Conservation (phyloP, 176 grass and related monocot species). For the Saccharum spontaneum region DNA sequence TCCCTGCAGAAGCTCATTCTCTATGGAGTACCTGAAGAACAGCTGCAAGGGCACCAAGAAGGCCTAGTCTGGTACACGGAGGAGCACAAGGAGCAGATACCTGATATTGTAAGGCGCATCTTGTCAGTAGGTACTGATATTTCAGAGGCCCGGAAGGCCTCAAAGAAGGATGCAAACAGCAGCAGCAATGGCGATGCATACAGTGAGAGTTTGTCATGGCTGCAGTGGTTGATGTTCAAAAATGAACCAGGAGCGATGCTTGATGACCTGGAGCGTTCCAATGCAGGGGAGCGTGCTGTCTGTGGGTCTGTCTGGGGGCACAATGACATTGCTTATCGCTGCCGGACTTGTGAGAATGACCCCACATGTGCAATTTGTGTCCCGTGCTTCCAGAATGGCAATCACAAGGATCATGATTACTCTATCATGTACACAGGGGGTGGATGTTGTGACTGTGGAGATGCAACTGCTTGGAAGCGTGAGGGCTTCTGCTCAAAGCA, state of each 20-base stretch:
- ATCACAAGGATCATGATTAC: slow-evolving; percentile 94
- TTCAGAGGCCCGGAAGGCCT: slow-evolving; percentile 17
- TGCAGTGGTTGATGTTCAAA: slow-evolving; percentile 91
- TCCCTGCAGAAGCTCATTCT: slow-evolving; percentile 70
- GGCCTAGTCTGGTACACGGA: slow-evolving; percentile 44
- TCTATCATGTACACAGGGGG: slow-evolving; percentile 92
- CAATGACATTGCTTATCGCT: slow-evolving; percentile 87
- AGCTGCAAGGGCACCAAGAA: slow-evolving; percentile 46
- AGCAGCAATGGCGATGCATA: slow-evolving; percentile 27
- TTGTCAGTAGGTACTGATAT: slow-evolving; percentile 52
- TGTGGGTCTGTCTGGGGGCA: slow-evolving; percentile 86
- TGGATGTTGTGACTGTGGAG: slow-evolving; percentile 97
- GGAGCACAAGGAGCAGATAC: slow-evolving; percentile 34
- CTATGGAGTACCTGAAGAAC: slow-evolving; percentile 62
- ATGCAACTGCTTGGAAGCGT: slow-evolving; percentile 89
- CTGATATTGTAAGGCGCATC: slow-evolving; percentile 43
- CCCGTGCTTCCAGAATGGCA: slow-evolving; percentile 87
- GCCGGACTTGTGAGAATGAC: slow-evolving; percentile 89
- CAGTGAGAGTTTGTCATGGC: slow-evolving; percentile 59
- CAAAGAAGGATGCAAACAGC: slow-evolving; percentile 23
- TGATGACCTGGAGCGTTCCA: slow-evolving; percentile 45
- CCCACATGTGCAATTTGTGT: slow-evolving; percentile 91
- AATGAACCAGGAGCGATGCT: slow-evolving; percentile 53
- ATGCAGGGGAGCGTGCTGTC: slow-evolving; percentile 63
- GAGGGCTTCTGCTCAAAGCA: slow-evolving; percentile 92